Conservation (phyloP, 345 rosid genomes). For the Corymbia maculata region DNA sequence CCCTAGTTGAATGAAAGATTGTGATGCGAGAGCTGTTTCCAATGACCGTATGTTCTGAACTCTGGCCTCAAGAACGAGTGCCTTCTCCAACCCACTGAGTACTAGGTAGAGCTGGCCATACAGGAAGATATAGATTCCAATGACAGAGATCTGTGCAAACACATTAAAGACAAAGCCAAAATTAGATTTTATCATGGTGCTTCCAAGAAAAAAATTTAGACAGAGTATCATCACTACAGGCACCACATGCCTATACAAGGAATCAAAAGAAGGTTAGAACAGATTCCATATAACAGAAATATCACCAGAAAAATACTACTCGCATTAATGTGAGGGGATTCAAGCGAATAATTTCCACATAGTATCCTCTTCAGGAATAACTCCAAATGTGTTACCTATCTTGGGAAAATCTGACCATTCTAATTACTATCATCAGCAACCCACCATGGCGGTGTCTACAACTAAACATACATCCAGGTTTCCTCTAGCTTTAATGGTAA, state of each 20-base stretch:
- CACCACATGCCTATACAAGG: neutral
- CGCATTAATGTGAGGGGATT: neutral
- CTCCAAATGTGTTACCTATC: neutral
- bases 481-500: neutral
- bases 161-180: neutral
- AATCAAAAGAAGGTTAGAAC: neutral
- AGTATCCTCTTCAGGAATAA: neutral
- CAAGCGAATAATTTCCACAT: neutral
- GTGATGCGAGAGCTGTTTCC: constrained; percentile 97
- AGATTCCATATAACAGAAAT: neutral
- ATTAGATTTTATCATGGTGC: neutral
- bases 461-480: neutral
- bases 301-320: neutral
- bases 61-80: constrained; percentile 63
- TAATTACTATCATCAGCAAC: neutral
- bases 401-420: neutral
- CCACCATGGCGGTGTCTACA: neutral
- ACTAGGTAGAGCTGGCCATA: constrained; percentile 95
- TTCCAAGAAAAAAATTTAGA: neutral
- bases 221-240: neutral
- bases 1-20: constrained; percentile 94
- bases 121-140: constrained; percentile 82
- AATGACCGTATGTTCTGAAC: constrained; percentile 68
- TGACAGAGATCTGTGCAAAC: constrained; percentile 55
- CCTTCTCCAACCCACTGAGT: constrained; percentile 81